These are phyloP conservation scores for Penium margaritaceum DNA, from an alignment of 139 green algal species.

Conservation along the genomic window DNA sequence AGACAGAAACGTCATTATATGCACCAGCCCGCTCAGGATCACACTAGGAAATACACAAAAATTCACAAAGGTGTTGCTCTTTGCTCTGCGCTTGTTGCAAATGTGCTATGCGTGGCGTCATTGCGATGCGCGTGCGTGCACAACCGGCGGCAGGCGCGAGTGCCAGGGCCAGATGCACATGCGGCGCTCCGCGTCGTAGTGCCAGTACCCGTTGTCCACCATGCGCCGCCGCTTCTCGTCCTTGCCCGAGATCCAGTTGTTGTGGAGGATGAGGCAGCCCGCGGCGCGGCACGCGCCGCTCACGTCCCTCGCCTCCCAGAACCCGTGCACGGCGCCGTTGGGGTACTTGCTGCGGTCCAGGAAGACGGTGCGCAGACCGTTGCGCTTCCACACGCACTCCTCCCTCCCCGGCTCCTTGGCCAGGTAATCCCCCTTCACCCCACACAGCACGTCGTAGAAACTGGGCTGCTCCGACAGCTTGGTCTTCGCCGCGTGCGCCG, in stretches of 20 bases:
- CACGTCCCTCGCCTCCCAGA: constrained; percentile 14
- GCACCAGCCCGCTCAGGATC: too few relatives aligned
- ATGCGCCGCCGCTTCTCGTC: constrained; percentile 14
- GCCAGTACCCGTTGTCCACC: constrained; percentile 9
- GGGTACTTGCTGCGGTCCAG: constrained; percentile 20
- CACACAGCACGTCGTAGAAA: constrained; percentile 28
- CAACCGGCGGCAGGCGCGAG: background rate
- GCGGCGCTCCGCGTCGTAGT: background rate
- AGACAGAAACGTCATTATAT: too few relatives aligned
- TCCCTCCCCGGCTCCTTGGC: background rate
- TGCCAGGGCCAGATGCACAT: constrained; percentile 17
- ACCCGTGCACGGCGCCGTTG: constrained; percentile 21
- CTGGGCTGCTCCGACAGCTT: constrained; percentile 33
- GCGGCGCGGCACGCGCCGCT: background rate
- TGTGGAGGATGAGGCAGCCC: constrained; percentile 22
- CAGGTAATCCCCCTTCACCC: constrained; percentile 10
- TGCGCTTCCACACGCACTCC: constrained; percentile 1
- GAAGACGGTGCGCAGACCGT: background rate
- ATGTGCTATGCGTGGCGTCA: too few relatives aligned
- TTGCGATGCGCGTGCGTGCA: too few relatives aligned
- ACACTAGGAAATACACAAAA: too few relatives aligned
- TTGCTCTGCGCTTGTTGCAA: too few relatives aligned
- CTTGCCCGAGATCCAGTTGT: constrained; percentile 21
- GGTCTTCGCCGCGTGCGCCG: constrained; percentile 8
- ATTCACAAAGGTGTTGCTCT: too few relatives aligned